phyloP scores from a whole-genome alignment of 805 yeast genomes.

The Kuraishia capsulata region DNA sequence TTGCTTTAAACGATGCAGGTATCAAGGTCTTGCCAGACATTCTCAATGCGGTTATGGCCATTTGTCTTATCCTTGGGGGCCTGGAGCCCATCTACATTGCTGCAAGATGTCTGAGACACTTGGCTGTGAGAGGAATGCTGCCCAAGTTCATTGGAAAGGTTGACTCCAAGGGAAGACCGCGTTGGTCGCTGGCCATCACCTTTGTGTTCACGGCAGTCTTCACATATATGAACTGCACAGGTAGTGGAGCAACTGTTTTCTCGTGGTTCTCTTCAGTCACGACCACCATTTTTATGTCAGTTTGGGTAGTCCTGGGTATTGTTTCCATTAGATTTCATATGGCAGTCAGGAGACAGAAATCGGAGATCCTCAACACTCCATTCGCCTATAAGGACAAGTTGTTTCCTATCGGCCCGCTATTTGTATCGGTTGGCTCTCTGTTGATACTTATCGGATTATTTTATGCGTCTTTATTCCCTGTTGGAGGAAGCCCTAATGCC shows the following conservation, averaged over 20 bases:
- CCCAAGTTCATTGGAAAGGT: conserved; percentile 47
- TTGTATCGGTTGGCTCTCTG: not conserved
- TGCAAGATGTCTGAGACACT: conserved; percentile 63
- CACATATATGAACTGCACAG: conserved; percentile 46
- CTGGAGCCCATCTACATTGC: conserved; percentile 74
- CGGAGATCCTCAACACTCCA: not conserved
- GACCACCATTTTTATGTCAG: not conserved
- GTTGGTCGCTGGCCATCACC: conserved; percentile 32
- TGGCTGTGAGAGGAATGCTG: conserved; percentile 66
- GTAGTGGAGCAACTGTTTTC: conserved; percentile 44
- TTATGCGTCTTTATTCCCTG: not conserved
- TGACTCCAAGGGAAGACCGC: conserved; percentile 48
- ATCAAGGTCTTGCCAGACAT: conserved; percentile 64
- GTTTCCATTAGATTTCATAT: not conserved
- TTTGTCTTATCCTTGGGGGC: conserved; percentile 74
- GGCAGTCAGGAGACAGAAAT: not conserved
- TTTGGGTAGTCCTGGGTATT: not conserved
- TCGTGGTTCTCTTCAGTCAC: conserved; percentile 40
- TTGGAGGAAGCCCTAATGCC: not conserved
- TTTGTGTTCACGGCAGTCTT: conserved; percentile 32
- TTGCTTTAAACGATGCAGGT: conserved; percentile 62
- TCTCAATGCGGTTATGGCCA: conserved; percentile 67
- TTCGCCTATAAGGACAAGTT: not conserved
- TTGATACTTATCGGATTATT: not conserved
- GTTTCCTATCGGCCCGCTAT: not conserved